Base-by-base conservation (phyloP, 306 rosid species). In the Lathyrus aphaca region DNA sequence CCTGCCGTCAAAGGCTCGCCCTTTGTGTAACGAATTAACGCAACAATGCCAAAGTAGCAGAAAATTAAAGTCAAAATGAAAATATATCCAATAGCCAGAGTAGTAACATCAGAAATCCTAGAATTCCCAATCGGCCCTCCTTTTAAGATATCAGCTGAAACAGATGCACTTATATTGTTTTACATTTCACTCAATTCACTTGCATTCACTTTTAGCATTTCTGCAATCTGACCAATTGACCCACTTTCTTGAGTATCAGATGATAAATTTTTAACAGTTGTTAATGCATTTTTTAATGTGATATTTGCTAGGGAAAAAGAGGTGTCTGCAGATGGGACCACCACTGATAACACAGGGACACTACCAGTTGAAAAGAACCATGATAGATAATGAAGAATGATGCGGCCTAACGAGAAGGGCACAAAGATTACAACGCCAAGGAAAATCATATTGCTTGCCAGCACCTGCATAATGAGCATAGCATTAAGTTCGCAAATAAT, bases 381-480 rank as follows among this genome's bases (percentile, higher is more conserved):
- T n/a, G n/a, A n/a, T n/a, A n/a, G n/a, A n/a, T n/a, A 81, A 80
- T 89, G 82, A 54, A 95, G 91, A 69, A 91, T 87, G 65, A 91
- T 49, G 23, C 99, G 96, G 62, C 99, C 99, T 55, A 95, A 75
- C 23, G 97, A 81, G 69, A 95, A 95, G 37, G 99, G 99, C 72
- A 95, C 88, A 82, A 91, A 86, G 83, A 95, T 89, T 49, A 95
- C 95, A 29, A 89, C 95, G 7, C 95, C 99, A 66, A 95, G 96
- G 86, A 95, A 95, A 87, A 95, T 95, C 99, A 95, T 91, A 84
- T 95, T 95, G 87, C 99, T 95, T 3, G 97, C 99, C 70, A 95
- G 82, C 65, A 95, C 99, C 99, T 95, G 89, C 78, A 79, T 29
- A 75, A 17, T 57, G 74, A 71, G 27, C 48, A 42, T 48, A 29